These are phyloP conservation scores for Fusarium begoniae DNA, from an alignment of 2,329 filamentous ascomycete species.

Conservation along the genomic window DNA sequence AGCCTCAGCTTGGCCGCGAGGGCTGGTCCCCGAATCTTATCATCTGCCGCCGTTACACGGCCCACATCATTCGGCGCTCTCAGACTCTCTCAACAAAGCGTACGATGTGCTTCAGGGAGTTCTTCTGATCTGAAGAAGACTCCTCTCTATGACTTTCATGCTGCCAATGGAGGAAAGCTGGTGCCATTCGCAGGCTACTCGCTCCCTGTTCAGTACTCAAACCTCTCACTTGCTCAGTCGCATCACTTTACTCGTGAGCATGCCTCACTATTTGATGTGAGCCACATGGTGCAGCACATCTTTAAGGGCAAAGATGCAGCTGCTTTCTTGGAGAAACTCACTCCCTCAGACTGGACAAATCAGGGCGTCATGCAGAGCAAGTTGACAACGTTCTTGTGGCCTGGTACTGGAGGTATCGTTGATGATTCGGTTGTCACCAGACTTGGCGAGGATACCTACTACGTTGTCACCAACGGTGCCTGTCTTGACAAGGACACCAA, in stretches of 20 bases:
- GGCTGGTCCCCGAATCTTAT: constrained; percentile 44
- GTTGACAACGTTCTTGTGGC: constrained; percentile 84
- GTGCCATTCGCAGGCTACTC: constrained; percentile 93
- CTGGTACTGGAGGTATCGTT: constrained; percentile 85
- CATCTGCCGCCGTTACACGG: constrained; percentile 22
- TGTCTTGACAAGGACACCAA: constrained; percentile 88
- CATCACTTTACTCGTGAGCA: constrained; percentile 90
- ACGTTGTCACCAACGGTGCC: constrained; percentile 94
- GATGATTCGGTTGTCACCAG: constrained; percentile 93
- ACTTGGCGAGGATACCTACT: constrained; percentile 78
- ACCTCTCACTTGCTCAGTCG: constrained; percentile 80
- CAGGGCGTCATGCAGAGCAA: constrained; percentile 77
- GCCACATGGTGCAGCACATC: constrained; percentile 94
- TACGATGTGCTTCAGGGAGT: constrained; percentile 43
- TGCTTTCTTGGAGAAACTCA: constrained; percentile 84
- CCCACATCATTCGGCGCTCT: constrained; percentile 35
- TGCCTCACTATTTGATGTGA: constrained; percentile 93
- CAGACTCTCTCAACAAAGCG: constrained; percentile 32
- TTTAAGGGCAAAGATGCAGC: constrained; percentile 83
- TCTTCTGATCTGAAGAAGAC: constrained; percentile 65
- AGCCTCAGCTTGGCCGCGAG: constrained; percentile 44
- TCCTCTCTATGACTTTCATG: constrained; percentile 80
- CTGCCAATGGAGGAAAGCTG: constrained; percentile 86
- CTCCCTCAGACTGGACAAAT: constrained; percentile 75
- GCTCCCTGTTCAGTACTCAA: constrained; percentile 91